Evolutionary conservation across 345 rosid genomes (phyloP).

Genomic region (Carallia pectinifolia): DNA sequence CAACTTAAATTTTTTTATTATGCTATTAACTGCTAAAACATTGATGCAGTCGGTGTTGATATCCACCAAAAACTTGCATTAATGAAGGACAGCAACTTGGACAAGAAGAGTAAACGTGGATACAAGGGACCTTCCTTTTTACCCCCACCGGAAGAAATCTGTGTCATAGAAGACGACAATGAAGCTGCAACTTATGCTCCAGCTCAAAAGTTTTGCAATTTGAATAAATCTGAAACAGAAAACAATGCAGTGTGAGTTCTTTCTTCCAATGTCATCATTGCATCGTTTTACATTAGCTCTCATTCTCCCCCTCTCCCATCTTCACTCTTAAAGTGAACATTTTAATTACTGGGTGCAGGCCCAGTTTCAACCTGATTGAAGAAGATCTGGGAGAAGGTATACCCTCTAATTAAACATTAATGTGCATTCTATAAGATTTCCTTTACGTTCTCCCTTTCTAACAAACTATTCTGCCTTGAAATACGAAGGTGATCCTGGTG

Average conservation of each 20-base stretch:
- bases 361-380: slow-evolving; percentile 85
- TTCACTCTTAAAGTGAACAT: background rate
- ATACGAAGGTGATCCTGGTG: slow-evolving; percentile 39
- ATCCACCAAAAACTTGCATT: slow-evolving; percentile 58
- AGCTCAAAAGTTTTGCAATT: slow-evolving; percentile 21
- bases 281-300: background rate
- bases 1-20: background rate
- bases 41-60: slow-evolving; percentile 74
- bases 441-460: slow-evolving; percentile 11
- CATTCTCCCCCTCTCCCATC: too few species aligned
- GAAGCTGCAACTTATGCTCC: slow-evolving; percentile 29
- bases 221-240: slow-evolving; percentile 23
- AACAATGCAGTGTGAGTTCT: slow-evolving; percentile 40
- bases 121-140: slow-evolving; percentile 38
- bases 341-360: slow-evolving; percentile 49
- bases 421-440: background rate
- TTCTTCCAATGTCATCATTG: slow-evolving; percentile 2
- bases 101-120: slow-evolving; percentile 25
- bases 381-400: slow-evolving; percentile 77
- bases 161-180: slow-evolving; percentile 38
- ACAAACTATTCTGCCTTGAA: slow-evolving; percentile 12
- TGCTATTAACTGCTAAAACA: slow-evolving; percentile 3
- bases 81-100: slow-evolving; percentile 37
- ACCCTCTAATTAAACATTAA: background rate
- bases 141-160: slow-evolving; percentile 39